Evolutionary conservation across 441 rosid species (phyloP).

Genomic region (Populus hybrid): DNA sequence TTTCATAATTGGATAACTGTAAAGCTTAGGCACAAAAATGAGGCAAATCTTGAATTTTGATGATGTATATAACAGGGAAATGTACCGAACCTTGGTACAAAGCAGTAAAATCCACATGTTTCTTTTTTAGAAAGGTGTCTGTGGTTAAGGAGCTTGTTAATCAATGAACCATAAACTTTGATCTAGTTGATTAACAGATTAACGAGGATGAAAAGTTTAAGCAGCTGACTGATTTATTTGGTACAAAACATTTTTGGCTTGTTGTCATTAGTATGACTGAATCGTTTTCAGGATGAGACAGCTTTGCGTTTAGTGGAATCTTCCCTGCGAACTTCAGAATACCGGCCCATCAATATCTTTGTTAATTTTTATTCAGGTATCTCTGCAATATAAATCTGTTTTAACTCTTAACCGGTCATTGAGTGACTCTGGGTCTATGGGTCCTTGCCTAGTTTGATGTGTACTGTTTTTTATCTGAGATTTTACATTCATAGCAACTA

Average conservation of each 20-base stretch:
- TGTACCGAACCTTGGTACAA: background rate
- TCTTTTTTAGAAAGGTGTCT: background rate
- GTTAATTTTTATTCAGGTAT: conserved; percentile 81
- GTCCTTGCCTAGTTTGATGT: background rate
- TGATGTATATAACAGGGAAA: background rate
- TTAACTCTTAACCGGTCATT: background rate
- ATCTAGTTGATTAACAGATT: background rate
- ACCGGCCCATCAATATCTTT: conserved; percentile 76
- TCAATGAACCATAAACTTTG: background rate
- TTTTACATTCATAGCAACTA: background rate
- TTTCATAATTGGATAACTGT: background rate
- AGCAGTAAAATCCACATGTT: background rate
- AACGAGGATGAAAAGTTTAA: background rate
- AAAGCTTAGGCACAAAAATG: background rate
- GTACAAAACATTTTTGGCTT: background rate
- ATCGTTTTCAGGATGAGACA: conserved; percentile 69
- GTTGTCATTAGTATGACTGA: conserved; percentile 8
- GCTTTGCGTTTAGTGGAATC: conserved; percentile 69
- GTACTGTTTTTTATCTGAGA: background rate
- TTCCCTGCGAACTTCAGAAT: conserved; percentile 59
- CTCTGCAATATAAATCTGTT: conserved; percentile 8
- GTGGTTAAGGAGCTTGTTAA: background rate
- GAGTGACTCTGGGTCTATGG: background rate
- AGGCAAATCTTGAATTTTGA: background rate
- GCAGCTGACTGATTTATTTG: background rate